A percentile compares a stretch with the other conserved stretches of the same genome.
These are phyloP conservation scores for Lactuca saligna DNA, from an alignment of 129 eudicot species.

Conservation along the genomic window DNA sequence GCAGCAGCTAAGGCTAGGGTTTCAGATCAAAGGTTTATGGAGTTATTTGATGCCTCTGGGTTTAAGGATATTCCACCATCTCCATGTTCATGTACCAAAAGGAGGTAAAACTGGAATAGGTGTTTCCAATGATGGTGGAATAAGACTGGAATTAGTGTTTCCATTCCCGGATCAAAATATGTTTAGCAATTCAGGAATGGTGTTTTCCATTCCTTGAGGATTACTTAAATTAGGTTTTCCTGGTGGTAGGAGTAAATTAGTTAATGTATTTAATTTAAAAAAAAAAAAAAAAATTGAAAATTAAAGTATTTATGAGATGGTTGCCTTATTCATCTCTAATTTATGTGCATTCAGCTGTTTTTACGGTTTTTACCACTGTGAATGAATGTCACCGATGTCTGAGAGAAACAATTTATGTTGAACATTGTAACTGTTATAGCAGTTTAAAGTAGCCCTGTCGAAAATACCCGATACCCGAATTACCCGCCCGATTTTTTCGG, in stretches of 20 bases:
- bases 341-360: not conserved
- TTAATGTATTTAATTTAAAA: slow-evolving; percentile 8
- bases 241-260: slow-evolving; percentile 20
- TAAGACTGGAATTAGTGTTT: slow-evolving; percentile 26
- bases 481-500: no score
- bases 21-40: slow-evolving; percentile 87
- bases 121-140: slow-evolving; percentile 21
- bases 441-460: no score
- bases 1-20: slow-evolving; percentile 93
- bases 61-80: slow-evolving; percentile 54
- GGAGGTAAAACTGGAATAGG: slow-evolving; percentile 26
- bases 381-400: no score
- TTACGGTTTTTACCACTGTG: no score
- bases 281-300: slow-evolving; percentile 12
- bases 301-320: slow-evolving; percentile 3
- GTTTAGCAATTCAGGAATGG: slow-evolving; percentile 40
- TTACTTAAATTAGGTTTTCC: slow-evolving; percentile 24
- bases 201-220: slow-evolving; percentile 30
- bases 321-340: not conserved
- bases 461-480: no score
- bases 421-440: no score
- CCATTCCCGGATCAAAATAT: slow-evolving; percentile 20
- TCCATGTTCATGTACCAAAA: slow-evolving; percentile 62
- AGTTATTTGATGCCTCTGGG: slow-evolving; percentile 64
- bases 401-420: no score